Percentiles rank a stretch among this genome's conserved stretches.
phyloP scores from a whole-genome alignment of 192 early-diverging fungal genomes.

The Linnemannia schmuckeri region DNA sequence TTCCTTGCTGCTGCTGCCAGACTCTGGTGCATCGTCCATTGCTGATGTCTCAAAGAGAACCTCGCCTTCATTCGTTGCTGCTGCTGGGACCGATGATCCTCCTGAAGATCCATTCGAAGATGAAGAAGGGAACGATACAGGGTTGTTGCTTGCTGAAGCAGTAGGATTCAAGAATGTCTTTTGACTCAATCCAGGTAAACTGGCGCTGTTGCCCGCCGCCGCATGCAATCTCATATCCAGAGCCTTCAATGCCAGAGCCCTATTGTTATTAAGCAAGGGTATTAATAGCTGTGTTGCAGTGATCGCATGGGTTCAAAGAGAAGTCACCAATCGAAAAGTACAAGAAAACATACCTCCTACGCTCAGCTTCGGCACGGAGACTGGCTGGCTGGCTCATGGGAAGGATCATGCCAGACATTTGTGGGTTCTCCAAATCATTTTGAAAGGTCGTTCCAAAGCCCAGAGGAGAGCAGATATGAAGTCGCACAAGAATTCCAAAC shows the following conservation, averaged over 20 bases:
- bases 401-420: constrained; percentile 46
- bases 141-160: constrained; percentile 19
- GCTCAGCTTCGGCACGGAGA: constrained; percentile 74
- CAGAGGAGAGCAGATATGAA: constrained; percentile 68
- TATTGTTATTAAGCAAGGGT: constrained; percentile 19
- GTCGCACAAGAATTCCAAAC: constrained; percentile 69
- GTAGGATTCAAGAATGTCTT: constrained; percentile 41
- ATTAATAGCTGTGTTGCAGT: not conserved
- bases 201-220: constrained; percentile 43
- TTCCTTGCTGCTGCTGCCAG: not conserved
- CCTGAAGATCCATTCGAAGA: constrained; percentile 1
- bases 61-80: constrained; percentile 1
- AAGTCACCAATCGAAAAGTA: not conserved
- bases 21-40: constrained; percentile 13
- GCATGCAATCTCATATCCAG: constrained; percentile 69
- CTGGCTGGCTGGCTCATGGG: constrained; percentile 61
- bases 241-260: constrained; percentile 74
- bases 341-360: constrained; percentile 64
- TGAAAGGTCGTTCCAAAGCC: constrained; percentile 47
- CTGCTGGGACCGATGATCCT: not conserved
- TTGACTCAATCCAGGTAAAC: constrained; percentile 42
- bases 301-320: not conserved
- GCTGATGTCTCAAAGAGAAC: constrained; percentile 32
- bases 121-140: constrained; percentile 22
- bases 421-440: constrained; percentile 60